These are phyloP conservation scores for Geosmithia putterillii DNA, from an alignment of 2,329 filamentous ascomycete species.

Conservation along the genomic window DNA sequence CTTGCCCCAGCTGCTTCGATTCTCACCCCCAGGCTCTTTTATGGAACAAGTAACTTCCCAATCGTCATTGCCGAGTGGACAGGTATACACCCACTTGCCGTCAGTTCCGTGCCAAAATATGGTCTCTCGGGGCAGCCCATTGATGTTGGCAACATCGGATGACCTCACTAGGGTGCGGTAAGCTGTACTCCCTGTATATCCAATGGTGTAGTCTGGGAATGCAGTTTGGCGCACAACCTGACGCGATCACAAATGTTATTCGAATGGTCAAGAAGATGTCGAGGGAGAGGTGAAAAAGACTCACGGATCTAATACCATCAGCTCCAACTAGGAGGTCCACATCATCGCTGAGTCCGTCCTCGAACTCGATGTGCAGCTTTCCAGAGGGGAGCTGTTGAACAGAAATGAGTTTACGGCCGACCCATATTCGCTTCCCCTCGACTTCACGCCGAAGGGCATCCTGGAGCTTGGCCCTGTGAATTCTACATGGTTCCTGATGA, in stretches of 20 bases:
- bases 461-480: slow-evolving; percentile 28
- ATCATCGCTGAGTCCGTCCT: slow-evolving; percentile 24
- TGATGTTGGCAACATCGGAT: slow-evolving; percentile 10
- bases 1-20: slow-evolving; percentile 14
- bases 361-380: slow-evolving; percentile 29
- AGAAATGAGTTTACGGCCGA: slow-evolving; percentile 27
- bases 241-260: neutral
- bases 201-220: slow-evolving; percentile 27
- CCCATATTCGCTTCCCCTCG: slow-evolving; percentile 25
- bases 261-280: neutral
- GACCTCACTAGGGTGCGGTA: slow-evolving; percentile 18
- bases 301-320: slow-evolving; percentile 37
- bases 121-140: slow-evolving; percentile 14
- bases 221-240: slow-evolving; percentile 26
- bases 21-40: slow-evolving; percentile 8
- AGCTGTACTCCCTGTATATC: slow-evolving; percentile 25
- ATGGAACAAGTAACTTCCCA: slow-evolving; percentile 16
- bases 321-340: slow-evolving; percentile 37
- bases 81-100: slow-evolving; percentile 18
- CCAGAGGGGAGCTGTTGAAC: slow-evolving; percentile 21
- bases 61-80: slow-evolving; percentile 17
- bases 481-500: slow-evolving; percentile 13
- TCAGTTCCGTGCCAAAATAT: slow-evolving; percentile 18
- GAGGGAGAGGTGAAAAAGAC: slow-evolving; percentile 1
- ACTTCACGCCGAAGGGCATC: slow-evolving; percentile 33